Percentiles rank a stretch among this genome's conserved stretches.
phyloP scores from a whole-genome alignment of 2,329 filamentous ascomycete species.

The Neobulgaria alba region DNA sequence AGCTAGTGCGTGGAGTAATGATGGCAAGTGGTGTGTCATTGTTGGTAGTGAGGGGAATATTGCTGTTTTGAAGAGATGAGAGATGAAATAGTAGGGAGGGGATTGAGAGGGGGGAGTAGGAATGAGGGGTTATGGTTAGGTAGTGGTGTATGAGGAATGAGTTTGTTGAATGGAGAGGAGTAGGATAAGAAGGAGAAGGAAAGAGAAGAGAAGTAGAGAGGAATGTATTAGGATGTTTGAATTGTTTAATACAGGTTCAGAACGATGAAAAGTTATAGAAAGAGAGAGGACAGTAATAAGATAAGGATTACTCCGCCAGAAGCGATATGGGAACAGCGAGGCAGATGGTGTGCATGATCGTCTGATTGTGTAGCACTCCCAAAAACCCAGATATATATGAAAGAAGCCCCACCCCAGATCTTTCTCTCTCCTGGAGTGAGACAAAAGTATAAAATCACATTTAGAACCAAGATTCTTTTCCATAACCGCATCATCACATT shows the following conservation, averaged over 20 bases:
- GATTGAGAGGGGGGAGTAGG: not conserved
- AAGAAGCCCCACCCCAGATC: no score
- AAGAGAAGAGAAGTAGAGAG: not conserved
- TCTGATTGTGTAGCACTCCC: no score
- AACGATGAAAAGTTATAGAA: not conserved
- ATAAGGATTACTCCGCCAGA: no score
- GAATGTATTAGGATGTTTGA: not conserved
- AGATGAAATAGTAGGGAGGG: constrained; percentile 1
- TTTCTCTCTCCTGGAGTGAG: no score
- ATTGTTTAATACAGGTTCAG: not conserved
- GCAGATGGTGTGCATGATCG: no score
- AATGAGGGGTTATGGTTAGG: not conserved
- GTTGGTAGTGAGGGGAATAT: constrained; percentile 22
- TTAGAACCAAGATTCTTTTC: no score
- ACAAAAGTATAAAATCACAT: no score
- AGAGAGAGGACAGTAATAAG: no score
- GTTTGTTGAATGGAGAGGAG: not conserved
- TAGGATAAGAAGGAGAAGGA: no score
- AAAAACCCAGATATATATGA: no score
- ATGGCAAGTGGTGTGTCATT: constrained; percentile 26
- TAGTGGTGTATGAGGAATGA: constrained; percentile 1
- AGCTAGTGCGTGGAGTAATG: constrained; percentile 25
- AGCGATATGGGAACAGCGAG: no score
- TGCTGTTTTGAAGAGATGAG: constrained; percentile 17
- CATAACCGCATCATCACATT: no score